Conservation (phyloP, 305 asterid species). For the Solanum aculeatissimum region DNA sequence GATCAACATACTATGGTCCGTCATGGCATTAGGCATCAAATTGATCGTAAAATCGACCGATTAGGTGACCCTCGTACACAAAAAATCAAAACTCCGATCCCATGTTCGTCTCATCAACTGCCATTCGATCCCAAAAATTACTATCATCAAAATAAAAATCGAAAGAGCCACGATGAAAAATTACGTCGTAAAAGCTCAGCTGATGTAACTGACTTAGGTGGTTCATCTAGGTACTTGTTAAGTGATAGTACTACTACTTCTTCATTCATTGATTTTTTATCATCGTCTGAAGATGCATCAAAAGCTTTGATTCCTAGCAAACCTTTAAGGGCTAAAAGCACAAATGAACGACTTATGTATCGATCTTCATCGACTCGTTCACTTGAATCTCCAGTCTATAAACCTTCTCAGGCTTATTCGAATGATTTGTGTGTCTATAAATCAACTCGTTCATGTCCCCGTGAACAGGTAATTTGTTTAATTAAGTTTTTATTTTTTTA, state of each 20-base stretch:
- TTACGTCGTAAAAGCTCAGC: constrained; percentile 64
- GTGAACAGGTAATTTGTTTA: background rate
- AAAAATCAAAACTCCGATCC: constrained; percentile 11
- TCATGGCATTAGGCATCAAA: constrained; percentile 11
- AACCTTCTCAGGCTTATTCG: constrained; percentile 2
- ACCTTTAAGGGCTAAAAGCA: constrained; percentile 4
- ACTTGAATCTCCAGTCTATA: constrained; percentile 28
- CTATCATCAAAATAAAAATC: constrained; percentile 6
- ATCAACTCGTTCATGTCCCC: constrained; percentile 1
- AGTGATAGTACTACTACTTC: constrained; percentile 7
- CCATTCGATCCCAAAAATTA: constrained; percentile 45
- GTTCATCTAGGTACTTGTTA: constrained; percentile 30
- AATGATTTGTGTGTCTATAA: constrained; percentile 1
- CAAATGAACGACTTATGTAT: constrained; percentile 14
- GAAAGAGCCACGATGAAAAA: constrained; percentile 14
- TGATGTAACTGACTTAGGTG: constrained; percentile 28
- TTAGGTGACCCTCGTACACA: constrained; percentile 10
- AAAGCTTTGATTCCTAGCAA: constrained; percentile 8
- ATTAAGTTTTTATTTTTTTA: background rate
- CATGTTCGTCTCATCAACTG: constrained; percentile 45
- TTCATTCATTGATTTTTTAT: constrained; percentile 23
- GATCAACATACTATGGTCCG: constrained; percentile 47
- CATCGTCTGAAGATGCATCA: constrained; percentile 7
- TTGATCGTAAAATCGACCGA: constrained; percentile 15
- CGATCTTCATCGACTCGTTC: constrained; percentile 34